These are phyloP conservation scores for Diaporthe eres DNA, from an alignment of 2,329 filamentous ascomycete species.

Conservation along the genomic window DNA sequence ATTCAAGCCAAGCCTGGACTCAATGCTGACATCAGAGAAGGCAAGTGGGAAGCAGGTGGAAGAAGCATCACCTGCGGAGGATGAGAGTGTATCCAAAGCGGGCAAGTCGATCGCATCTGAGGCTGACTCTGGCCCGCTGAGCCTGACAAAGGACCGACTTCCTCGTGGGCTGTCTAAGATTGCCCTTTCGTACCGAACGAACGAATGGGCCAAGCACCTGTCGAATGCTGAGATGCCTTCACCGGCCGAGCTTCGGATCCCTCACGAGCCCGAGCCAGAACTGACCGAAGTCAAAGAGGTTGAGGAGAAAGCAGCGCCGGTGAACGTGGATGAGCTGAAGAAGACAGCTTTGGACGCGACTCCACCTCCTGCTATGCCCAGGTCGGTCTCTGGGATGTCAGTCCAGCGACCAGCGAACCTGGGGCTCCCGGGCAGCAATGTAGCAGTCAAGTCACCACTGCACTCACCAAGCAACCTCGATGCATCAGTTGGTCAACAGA, in stretches of 20 bases:
- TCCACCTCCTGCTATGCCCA: slow-evolving; percentile 55
- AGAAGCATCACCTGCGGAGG: slow-evolving; percentile 41
- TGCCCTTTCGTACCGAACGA: slow-evolving; percentile 87
- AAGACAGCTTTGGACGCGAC: slow-evolving; percentile 71
- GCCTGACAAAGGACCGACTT: slow-evolving; percentile 72
- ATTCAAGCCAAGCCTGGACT: slow-evolving; percentile 16
- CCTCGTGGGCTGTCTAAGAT: slow-evolving; percentile 82
- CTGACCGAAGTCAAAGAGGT: slow-evolving; percentile 49
- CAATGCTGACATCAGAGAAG: slow-evolving; percentile 40
- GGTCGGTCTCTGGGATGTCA: slow-evolving; percentile 49
- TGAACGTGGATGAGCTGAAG: slow-evolving; percentile 75
- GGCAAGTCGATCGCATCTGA: slow-evolving; percentile 58
- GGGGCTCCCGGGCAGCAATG: background rate
- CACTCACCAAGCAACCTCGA: background rate
- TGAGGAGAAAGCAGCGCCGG: slow-evolving; percentile 70
- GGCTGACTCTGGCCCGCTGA: slow-evolving; percentile 58
- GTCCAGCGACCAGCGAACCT: slow-evolving; percentile 14
- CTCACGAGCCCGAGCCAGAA: slow-evolving; percentile 29
- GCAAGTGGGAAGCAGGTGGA: slow-evolving; percentile 42
- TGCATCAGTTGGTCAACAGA: background rate
- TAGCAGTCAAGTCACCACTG: background rate
- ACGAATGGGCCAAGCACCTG: slow-evolving; percentile 96
- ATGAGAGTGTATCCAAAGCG: slow-evolving; percentile 46
- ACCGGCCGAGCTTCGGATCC: slow-evolving; percentile 65
- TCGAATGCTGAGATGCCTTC: slow-evolving; percentile 81